Evolutionary conservation across 2,329 filamentous ascomycete genomes (phyloP).

Genomic region (Sporothrix humicola): DNA sequence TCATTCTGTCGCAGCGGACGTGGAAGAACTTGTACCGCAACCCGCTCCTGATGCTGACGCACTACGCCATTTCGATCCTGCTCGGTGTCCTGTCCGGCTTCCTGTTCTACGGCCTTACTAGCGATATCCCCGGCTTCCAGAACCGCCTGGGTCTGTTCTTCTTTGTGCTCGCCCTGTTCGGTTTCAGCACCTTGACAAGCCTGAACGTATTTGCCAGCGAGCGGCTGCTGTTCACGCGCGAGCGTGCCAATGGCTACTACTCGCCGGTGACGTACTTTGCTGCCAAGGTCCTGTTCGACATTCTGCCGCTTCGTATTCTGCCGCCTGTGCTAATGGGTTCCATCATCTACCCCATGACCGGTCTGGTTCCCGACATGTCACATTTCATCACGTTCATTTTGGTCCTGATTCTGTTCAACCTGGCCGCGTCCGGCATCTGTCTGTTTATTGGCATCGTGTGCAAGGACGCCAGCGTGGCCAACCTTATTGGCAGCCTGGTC

Average conservation of each 20-base stretch:
- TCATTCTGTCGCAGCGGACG: constrained; percentile 86
- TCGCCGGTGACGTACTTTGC: constrained; percentile 91
- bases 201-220: constrained; percentile 93
- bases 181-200: constrained; percentile 93
- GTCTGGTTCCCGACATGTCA: constrained; percentile 77
- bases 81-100: constrained; percentile 93
- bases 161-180: constrained; percentile 93
- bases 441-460: constrained; percentile 96
- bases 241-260: constrained; percentile 97
- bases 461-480: constrained; percentile 88
- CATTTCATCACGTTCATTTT: constrained; percentile 93
- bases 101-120: constrained; percentile 93
- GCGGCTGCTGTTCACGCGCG: constrained; percentile 86
- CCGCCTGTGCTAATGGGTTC: constrained; percentile 94
- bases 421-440: constrained; percentile 91
- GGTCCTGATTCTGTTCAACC: constrained; percentile 92
- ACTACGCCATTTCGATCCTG: constrained; percentile 95
- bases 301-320: constrained; percentile 90
- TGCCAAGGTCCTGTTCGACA: constrained; percentile 97
- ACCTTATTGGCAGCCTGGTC: constrained; percentile 88
- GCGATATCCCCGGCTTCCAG: constrained; percentile 97
- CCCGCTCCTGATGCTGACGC: constrained; percentile 96
- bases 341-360: constrained; percentile 98
- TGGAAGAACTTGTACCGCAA: constrained; percentile 98
- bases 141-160: constrained; percentile 97